A percentile compares a stretch with the other conserved stretches of the same genome.
These are phyloP conservation scores for Escallonia rubra DNA, from an alignment of 129 eudicot species.

Conservation along the genomic window DNA sequence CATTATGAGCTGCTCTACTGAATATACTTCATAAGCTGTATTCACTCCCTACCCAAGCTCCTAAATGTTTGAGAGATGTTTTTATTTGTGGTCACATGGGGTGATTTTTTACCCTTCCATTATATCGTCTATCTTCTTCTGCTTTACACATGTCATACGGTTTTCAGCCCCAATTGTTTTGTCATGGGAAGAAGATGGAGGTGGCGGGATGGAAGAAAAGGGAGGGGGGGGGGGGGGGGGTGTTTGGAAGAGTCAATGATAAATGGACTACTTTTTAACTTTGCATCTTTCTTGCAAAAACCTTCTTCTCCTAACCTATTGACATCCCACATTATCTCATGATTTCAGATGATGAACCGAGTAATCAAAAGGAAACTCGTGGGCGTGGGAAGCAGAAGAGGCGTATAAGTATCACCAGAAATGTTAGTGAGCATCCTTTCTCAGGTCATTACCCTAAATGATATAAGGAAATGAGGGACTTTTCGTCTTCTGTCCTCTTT, in stretches of 20 bases:
- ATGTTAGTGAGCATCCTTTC: constrained; percentile 45
- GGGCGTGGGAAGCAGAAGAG: constrained; percentile 51
- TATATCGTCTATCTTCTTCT: no score
- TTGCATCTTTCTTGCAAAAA: constrained; percentile 1
- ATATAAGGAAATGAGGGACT: no score
- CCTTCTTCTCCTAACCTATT: constrained; percentile 11
- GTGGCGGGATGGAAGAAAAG: no score
- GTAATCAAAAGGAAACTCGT: constrained; percentile 28
- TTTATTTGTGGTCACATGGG: no score
- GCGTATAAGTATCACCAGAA: constrained; percentile 26
- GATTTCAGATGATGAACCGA: constrained; percentile 57
- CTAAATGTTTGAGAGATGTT: no score
- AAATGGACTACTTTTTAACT: neutral
- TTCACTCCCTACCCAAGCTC: no score
- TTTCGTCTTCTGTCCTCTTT: neutral
- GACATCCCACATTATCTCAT: constrained; percentile 15
- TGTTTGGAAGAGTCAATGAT: neutral
- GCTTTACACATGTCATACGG: constrained; percentile 3
- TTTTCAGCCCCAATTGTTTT: neutral
- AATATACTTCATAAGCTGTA: no score
- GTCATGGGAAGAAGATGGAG: no score
- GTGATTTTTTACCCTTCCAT: no score
- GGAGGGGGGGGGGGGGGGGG: no score
- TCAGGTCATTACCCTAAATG: constrained; percentile 6
- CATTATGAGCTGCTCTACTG: no score